These are phyloP conservation scores for Arabidopsis hybrid DNA, from an alignment of 441 rosid species.

Conservation along the genomic window DNA sequence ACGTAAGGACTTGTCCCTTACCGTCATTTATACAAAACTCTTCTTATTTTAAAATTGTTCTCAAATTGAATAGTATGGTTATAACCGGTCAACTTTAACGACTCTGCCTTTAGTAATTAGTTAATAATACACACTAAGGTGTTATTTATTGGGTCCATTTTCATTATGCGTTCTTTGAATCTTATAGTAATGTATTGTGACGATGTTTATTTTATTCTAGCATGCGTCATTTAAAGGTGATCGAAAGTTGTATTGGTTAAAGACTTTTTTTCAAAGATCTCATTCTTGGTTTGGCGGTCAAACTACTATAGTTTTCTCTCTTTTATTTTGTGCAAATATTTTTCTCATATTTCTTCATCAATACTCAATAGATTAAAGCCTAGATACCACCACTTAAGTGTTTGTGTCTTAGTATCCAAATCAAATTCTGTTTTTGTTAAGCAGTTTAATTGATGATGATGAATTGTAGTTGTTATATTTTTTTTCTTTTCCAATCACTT, in stretches of 20 bases:
- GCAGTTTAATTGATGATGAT: not conserved
- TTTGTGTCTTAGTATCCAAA: not conserved
- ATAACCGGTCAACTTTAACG: slow-evolving; percentile 37
- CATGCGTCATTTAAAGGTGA: slow-evolving; percentile 16
- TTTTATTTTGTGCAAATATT: no score
- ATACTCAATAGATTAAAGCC: not conserved
- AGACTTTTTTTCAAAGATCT: slow-evolving; percentile 1
- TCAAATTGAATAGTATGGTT: slow-evolving; percentile 18
- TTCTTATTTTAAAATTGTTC: not conserved
- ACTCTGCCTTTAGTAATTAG: slow-evolving; percentile 19
- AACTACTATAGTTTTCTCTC: not conserved
- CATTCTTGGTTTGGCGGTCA: slow-evolving; percentile 30
- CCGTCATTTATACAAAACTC: slow-evolving; percentile 14
- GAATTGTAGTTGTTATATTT: not conserved
- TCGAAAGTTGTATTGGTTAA: slow-evolving; percentile 18
- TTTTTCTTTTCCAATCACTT: not conserved
- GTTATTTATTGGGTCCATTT: not conserved
- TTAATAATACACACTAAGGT: slow-evolving; percentile 25
- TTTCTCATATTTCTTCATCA: not conserved
- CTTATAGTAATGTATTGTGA: slow-evolving; percentile 1
- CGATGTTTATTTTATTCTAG: not conserved
- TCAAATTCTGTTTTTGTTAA: not conserved
- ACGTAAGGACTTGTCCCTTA: slow-evolving; percentile 18
- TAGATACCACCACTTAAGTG: not conserved
- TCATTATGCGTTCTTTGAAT: slow-evolving; percentile 28